Evolutionary conservation across 108 stramenopile species (phyloP), one percentile per base, ranked within the genome.

Genomic region (Conticribra guillardii): DNA sequence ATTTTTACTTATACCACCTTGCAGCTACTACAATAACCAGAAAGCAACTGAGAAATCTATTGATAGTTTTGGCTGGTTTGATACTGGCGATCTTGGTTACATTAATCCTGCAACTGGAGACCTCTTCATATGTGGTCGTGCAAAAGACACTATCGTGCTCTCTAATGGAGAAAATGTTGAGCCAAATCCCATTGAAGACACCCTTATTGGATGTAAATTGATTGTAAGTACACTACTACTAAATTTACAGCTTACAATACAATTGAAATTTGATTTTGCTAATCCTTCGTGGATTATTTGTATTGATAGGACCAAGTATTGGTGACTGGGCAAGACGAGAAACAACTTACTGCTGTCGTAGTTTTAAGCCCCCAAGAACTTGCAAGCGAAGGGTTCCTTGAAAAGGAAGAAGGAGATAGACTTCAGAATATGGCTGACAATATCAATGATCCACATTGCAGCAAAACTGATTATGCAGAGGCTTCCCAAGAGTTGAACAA

Each of bases 111-210:
- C 82, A 28, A 97, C 96, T 17, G 92, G 91, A 3, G 93, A 96
- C 69, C 68, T 97, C 31, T 89, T 96, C 32, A 60, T 97, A 21
- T 95, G 93, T 24, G 96, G 96, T 8, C 84, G 96, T 15, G 86
- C 83, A 51, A 97, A 95, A 77, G 96, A 97, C 74, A 96, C 95
- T 0, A 97, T 97, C 67, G 93, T 97, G 11, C 81, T 96, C 41
- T 87, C 82, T 37, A 96, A 96, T 77, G 96, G 96, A 17, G 96
- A 97, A 66, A 97, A 97, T 64, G 86, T 97, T 46, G 87, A 87
- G 64, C 87, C 89, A 3, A 53, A 59, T 3, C 82, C 91, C 3
- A 74, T 96, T 24, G 95, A 96, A 72, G 92, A 96, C 79, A 86
- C 90, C 46, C 82, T 94, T 54, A 51, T 94, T 18, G 85, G 90